Evolutionary conservation across 768 basidiomycete genomes (phyloP), one percentile per base, ranked within the genome.

Genomic region (Cystoderma amianthinum): DNA sequence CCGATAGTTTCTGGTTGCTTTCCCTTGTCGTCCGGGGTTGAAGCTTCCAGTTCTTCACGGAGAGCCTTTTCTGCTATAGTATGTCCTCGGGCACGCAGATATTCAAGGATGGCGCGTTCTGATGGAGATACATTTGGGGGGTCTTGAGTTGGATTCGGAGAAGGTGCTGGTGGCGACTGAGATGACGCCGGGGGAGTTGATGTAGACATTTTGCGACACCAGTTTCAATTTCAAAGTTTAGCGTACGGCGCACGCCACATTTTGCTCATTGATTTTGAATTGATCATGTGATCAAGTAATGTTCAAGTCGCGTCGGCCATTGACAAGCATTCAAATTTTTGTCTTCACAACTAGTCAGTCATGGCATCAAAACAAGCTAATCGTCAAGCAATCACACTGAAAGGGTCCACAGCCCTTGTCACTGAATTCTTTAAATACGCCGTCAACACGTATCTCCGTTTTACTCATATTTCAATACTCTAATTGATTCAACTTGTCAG

Each of bases 401-500:
- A 97, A 55, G 96, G 96, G 2, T 95, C 92, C 0, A 91, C 92
- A 2, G 74, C 80, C 30, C 74, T 97, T 15, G 95, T 98, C 43
- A 95, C 92, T 0, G 96, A 99, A 54, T 98, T 99, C 73, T 98
- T 99, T 74, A 97, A 97, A 68, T 98, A 93, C 63, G 87, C 90
- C n/a, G 91, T 92, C 50, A 96, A 96, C 69, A 93, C 86, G 92
- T 93, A 23, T 49, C 17, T 5, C 40, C 13, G 37, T 25, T 32
- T 39, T 20, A 19, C 23, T 7, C 17, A 0, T 15, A 5, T 32
- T 20, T 16, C 44, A 18, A 38, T 28, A 25, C 24, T 35, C 32
- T 45, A 50, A 33, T 49, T 49, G 44, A 44, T 34, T 41, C 7
- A 32, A 33, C 18, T 37, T 33, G 20, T 34, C 57, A 96, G 92